A percentile compares a stretch with the other conserved stretches of the same genome.
Conservation (phyloP, 2,329 filamentous ascomycete genomes). For the Talaromyces sp. region DNA sequence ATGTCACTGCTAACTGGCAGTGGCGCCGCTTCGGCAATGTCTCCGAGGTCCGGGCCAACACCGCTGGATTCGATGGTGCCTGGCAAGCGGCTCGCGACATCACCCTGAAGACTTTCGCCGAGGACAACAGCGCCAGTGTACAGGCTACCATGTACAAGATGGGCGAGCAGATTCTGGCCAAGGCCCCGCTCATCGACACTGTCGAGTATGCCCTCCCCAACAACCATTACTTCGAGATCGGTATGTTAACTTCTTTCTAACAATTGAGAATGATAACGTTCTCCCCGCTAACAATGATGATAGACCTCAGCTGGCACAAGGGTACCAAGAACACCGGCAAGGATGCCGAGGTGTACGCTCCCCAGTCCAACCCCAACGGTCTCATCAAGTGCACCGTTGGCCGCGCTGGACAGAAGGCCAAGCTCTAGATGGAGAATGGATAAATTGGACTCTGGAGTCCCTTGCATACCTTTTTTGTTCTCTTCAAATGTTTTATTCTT, state of each 20-base stretch:
- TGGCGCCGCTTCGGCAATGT: slow-evolving; percentile 75
- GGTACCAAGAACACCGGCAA: slow-evolving; percentile 91
- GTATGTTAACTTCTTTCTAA: slow-evolving; percentile 35
- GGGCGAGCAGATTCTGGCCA: slow-evolving; percentile 80
- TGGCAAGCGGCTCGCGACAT: slow-evolving; percentile 78
- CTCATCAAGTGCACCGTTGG: slow-evolving; percentile 89
- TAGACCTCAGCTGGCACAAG: slow-evolving; percentile 96
- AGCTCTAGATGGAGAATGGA: slow-evolving; percentile 29
- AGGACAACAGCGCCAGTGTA: slow-evolving; percentile 88
- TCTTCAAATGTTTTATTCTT: slow-evolving; percentile 7
- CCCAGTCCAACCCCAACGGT: slow-evolving; percentile 90
- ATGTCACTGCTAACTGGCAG: slow-evolving; percentile 83
- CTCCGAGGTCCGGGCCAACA: slow-evolving; percentile 66
- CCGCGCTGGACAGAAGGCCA: slow-evolving; percentile 36
- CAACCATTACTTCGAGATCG: slow-evolving; percentile 98
- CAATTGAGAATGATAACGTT: no score
- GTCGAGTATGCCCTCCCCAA: slow-evolving; percentile 89
- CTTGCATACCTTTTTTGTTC: slow-evolving; percentile 6
- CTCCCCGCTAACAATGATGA: no score
- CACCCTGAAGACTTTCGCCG: slow-evolving; percentile 88
- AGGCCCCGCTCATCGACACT: slow-evolving; percentile 69
- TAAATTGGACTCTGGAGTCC: slow-evolving; percentile 3
- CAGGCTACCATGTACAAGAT: slow-evolving; percentile 99
- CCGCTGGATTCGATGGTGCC: slow-evolving; percentile 73
- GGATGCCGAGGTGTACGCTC: slow-evolving; percentile 93